Evolutionary conservation across 345 rosid species (phyloP), one percentile per base, ranked within the genome.

Genomic region (Corchorus capsularis): DNA sequence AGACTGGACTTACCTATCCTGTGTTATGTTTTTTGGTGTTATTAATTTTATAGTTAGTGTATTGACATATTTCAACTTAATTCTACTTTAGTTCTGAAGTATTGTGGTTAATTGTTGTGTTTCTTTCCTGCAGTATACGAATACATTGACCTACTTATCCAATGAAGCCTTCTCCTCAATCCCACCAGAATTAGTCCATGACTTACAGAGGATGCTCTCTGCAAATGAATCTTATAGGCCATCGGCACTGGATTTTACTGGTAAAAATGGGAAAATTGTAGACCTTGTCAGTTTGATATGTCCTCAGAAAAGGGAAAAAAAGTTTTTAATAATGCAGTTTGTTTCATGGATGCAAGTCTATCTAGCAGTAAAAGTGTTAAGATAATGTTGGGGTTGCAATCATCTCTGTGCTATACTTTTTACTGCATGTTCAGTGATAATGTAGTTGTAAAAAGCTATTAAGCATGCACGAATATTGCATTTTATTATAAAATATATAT

Each of bases 151-250:
- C 78, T 96, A 93, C 80, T 86, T 96, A 81, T 92, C 98, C 80
- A 90, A 82, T 78, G 97, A 90, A 79, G 87, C 95, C 74, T 96
- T 96, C 84, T 93, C 93, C 63, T 87, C 90, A 71, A 82, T 93
- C 75, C 97, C 98, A 68, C 69, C 88, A 74, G 99, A 96, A 75
- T 80, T 96, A 81, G 88, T 91, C 76, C 86, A 97, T 64, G 98
- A 96, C 75, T 83, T 96, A 83, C 97, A 89, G 83, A 86, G 92
- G 85, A 96, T 96, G 99, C 91, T 93, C 54, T 93, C 98, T 64
- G 78, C 79, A 77, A 93, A 92, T 75, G 99, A 92, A 75, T 86
- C 97, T 78, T 82, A 74, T 71, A 89, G 99, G 89, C 99, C 94
- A 57, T 86, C 97, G 10, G 98, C 98, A 62, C 17, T 92, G 84